phyloP scores from a whole-genome alignment of 73 alveolate species.

The Breviolum minutum region DNA sequence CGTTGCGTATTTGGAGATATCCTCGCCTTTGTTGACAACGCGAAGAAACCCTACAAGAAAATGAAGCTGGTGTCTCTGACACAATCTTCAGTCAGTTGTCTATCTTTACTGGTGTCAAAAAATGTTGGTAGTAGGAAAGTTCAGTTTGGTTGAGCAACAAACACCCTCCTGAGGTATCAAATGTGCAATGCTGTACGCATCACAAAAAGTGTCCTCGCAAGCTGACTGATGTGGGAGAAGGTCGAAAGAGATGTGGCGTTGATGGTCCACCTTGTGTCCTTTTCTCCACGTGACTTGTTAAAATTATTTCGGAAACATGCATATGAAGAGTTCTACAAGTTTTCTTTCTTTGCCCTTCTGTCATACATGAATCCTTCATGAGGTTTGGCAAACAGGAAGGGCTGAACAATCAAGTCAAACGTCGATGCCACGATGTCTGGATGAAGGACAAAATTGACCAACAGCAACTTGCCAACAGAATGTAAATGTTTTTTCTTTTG shows the following conservation, averaged over 20 bases:
- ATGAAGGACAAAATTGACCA: neutral
- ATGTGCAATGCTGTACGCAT: neutral
- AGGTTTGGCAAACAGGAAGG: slow-evolving; percentile 41
- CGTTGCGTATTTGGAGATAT: slow-evolving; percentile 12
- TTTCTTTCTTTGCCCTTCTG: neutral
- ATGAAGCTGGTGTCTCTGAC: neutral
- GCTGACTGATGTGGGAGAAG: neutral
- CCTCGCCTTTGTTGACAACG: neutral
- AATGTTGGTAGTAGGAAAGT: neutral
- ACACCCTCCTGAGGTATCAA: neutral
- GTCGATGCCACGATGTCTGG: neutral
- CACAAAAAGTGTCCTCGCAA: neutral
- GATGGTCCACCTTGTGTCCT: slow-evolving; percentile 36
- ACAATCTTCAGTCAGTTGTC: neutral
- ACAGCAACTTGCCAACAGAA: neutral
- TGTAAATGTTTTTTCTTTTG: too few species aligned
- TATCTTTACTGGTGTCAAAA: too few species aligned
- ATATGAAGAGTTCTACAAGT: neutral
- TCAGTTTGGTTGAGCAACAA: neutral
- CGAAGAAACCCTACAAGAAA: neutral
- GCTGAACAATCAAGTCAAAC: neutral
- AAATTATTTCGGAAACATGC: neutral
- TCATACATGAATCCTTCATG: neutral
- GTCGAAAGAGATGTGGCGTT: neutral
- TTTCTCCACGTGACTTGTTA: neutral